Percentiles rank a stretch among this genome's conserved stretches.
These are phyloP conservation scores for Straminergon stramineum DNA, from an alignment of 225 moss, liverwort and hornwort species.

Conservation along the genomic window DNA sequence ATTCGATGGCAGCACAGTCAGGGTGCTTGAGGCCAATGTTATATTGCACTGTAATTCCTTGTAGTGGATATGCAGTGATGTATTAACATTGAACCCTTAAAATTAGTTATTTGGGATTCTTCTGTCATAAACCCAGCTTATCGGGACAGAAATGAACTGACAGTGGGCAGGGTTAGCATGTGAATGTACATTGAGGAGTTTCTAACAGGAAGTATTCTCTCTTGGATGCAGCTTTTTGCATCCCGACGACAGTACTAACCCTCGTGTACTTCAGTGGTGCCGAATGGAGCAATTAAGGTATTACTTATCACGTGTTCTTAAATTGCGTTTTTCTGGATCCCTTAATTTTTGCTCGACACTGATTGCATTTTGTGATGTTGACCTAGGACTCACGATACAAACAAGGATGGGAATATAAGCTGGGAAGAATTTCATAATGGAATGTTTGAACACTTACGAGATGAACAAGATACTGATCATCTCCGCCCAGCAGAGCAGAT, in stretches of 20 bases:
- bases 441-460: conserved; percentile 56
- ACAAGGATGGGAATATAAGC: conserved; percentile 40
- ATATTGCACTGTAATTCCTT: background rate
- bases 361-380: background rate
- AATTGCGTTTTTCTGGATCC: background rate
- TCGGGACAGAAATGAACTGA: background rate
- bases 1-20: background rate
- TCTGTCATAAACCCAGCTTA: background rate
- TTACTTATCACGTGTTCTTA: background rate
- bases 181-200: background rate
- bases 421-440: conserved; percentile 61
- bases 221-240: conserved; percentile 51
- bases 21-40: background rate
- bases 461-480: conserved; percentile 36
- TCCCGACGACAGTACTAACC: conserved; percentile 66
- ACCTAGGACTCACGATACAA: conserved; percentile 33
- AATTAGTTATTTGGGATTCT: background rate
- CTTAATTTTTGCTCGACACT: background rate
- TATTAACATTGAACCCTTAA: background rate
- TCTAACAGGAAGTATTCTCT: conserved; percentile 1
- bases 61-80: background rate
- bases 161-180: background rate
- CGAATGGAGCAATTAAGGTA: conserved; percentile 58
- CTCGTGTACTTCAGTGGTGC: conserved; percentile 50
- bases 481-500: conserved; percentile 33